Evolutionary conservation across 1,139 yeast genomes (phyloP), one percentile per base, ranked within the genome.

Genomic region (Entelexis sorbosivorans): DNA sequence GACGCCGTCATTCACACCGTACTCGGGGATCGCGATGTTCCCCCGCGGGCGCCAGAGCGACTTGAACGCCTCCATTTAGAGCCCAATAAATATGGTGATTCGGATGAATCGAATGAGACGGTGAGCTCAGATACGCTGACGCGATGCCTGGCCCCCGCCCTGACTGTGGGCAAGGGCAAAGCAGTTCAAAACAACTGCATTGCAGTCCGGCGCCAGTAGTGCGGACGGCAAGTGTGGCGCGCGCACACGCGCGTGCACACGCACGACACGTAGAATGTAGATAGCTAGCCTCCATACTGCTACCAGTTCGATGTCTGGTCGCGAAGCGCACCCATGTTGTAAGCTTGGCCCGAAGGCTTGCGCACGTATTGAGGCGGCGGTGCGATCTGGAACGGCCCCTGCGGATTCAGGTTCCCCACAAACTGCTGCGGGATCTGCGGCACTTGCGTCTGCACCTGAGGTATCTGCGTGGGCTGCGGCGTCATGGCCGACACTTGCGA

Each of bases 1-100:
- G 13, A 77, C 69, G 5, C 78, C 70, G 62, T 81, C 87, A 52
- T 73, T 77, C 5, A 60, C 56, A 26, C 66, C 70, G 56, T 73
- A 78, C 9, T 68, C 64, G 3, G 83, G 83, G 22, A 75, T 72
- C 14, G 62, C 60, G 47, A 61, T 56, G 22, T 59, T 50, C 24
- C 59, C 58, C 1, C 59, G 54, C 14, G 68, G 67, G 57, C 64
- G 59, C 55, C 64, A 57, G 38, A 64, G 56, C 36, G 60, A 55
- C 42, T 61, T 52, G 36, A 65, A 56, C 31, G 61, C 59, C 32
- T 62, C 63, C 66, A 65, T 65, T n/a, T 16, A n/a, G 24, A n/a
- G 19, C 40, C 22, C 36, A 29, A 40, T 29, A 26, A 40, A 17
- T 40, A 16, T 8, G 34, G 44, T 26, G 39, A 28, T 19, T n/a